phyloP scores from a whole-genome alignment of 164 flowering plant genomes.

The Chloranthus sessilifolius region DNA sequence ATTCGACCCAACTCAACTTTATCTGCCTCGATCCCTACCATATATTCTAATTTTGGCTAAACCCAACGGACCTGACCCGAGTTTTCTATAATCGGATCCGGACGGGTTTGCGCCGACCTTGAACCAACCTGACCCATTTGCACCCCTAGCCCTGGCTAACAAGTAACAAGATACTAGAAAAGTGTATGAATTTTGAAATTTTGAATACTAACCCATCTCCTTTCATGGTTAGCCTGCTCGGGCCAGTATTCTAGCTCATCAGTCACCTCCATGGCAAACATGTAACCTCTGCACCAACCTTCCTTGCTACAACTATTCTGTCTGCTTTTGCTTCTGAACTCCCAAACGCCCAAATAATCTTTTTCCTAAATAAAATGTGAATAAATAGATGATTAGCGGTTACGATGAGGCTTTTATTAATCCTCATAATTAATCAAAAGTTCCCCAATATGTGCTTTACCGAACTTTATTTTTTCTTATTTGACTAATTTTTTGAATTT shows the following conservation, averaged over 20 bases:
- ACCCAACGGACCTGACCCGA: no score
- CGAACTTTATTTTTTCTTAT: no score
- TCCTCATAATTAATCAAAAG: no score
- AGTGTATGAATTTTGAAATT: background rate
- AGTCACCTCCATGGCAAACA: conserved; percentile 62
- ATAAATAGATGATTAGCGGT: no score
- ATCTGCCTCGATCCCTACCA: no score
- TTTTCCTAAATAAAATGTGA: no score
- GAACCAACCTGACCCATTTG: background rate
- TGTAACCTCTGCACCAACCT: conserved; percentile 63
- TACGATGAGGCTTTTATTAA: no score
- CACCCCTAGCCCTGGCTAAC: background rate
- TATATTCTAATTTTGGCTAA: background rate
- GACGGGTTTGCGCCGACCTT: background rate
- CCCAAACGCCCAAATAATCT: conserved; percentile 68
- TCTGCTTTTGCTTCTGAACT: conserved; percentile 60
- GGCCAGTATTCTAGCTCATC: conserved; percentile 67
- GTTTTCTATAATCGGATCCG: no score
- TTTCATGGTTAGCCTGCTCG: conserved; percentile 38
- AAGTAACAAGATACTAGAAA: background rate
- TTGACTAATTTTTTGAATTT: no score
- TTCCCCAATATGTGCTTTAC: no score
- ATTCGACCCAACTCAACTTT: no score
- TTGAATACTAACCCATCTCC: conserved; percentile 50
- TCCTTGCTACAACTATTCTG: conserved; percentile 34